Conservation (phyloP, 306 rosid genomes). For the Hylodesmum podocarpum region DNA sequence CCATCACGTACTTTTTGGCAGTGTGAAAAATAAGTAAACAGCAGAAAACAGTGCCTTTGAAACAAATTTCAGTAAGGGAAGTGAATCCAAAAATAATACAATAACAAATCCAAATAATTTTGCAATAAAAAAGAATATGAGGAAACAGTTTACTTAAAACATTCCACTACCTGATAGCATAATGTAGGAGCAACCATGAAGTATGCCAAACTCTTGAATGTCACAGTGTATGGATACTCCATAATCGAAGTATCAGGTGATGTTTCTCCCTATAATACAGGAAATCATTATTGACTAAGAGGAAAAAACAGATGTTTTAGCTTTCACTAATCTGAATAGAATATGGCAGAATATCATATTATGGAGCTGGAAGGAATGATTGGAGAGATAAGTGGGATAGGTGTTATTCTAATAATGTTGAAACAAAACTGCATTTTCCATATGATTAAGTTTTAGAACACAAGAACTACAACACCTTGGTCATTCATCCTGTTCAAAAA, state of each 20-base stretch:
- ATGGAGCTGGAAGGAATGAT: neutral
- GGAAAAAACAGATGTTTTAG: neutral
- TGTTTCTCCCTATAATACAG: constrained; percentile 43
- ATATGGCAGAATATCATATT: constrained; percentile 19
- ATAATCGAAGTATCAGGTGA: constrained; percentile 19
- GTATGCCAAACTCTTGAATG: constrained; percentile 70
- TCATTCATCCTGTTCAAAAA: constrained; percentile 12
- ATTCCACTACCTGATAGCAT: constrained; percentile 83
- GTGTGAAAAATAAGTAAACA: neutral
- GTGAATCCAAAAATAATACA: neutral
- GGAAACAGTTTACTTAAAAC: constrained; percentile 12
- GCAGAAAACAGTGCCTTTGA: neutral
- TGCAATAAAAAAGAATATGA: neutral
- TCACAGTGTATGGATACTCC: constrained; percentile 49
- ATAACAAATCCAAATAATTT: neutral
- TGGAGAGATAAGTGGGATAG: neutral
- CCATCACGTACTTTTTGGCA: neutral
- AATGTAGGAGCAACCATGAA: constrained; percentile 97
- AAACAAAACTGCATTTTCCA: neutral
- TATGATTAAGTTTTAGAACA: neutral
- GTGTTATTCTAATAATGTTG: constrained; percentile 3
- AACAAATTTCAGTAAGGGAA: constrained; percentile 4
- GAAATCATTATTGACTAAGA: constrained; percentile 29
- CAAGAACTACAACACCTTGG: constrained; percentile 1
- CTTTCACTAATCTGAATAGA: constrained; percentile 10